A percentile compares a stretch with the other conserved stretches of the same genome.
phyloP scores from a whole-genome alignment of 2,329 filamentous ascomycete species.

The Didymella glomerata region DNA sequence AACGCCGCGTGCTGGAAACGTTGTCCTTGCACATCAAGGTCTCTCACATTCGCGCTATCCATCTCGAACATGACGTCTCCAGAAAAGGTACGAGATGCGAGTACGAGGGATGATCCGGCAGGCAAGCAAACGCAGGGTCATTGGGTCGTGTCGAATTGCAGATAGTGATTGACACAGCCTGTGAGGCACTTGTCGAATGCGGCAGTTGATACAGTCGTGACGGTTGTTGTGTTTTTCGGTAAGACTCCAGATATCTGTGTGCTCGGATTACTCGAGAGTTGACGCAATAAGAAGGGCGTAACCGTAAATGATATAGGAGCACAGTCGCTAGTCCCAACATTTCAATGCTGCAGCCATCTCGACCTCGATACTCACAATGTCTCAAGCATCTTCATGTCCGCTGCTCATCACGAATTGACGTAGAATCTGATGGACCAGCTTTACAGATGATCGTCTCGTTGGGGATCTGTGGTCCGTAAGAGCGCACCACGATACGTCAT shows the following conservation, averaged over 20 bases:
- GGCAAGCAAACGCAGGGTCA: slow-evolving; percentile 10
- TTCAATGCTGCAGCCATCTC: background rate
- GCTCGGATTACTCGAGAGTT: background rate
- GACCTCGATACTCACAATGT: background rate
- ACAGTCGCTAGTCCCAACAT: background rate
- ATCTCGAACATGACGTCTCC: slow-evolving; percentile 16
- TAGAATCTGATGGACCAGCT: background rate
- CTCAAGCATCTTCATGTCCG: background rate
- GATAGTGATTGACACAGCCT: background rate
- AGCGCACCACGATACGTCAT: slow-evolving; percentile 4
- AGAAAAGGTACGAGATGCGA: slow-evolving; percentile 2
- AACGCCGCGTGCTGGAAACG: background rate
- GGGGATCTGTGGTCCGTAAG: background rate
- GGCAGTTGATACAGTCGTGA: slow-evolving; percentile 6
- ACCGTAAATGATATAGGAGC: background rate
- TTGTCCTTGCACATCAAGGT: background rate
- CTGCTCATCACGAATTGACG: background rate
- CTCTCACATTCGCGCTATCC: background rate
- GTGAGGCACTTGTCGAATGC: slow-evolving; percentile 2
- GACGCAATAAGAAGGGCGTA: background rate
- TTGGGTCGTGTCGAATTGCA: background rate
- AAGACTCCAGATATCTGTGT: background rate
- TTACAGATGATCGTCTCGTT: slow-evolving; percentile 4
- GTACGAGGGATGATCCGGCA: background rate
- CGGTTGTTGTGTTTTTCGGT: background rate